Conservation (phyloP, 768 basidiomycete genomes). For the Arthromyces matolae region DNA sequence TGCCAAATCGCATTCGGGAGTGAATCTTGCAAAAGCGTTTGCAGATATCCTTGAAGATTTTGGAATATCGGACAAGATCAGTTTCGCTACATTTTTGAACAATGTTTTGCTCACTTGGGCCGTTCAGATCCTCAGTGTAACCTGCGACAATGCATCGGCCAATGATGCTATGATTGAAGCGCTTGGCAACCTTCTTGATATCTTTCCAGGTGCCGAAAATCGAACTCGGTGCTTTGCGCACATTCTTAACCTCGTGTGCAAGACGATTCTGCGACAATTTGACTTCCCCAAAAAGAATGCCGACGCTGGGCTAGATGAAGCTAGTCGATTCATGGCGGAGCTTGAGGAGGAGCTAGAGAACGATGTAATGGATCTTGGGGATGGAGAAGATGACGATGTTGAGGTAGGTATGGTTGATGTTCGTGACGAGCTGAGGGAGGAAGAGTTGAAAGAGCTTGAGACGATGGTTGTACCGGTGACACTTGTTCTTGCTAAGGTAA, state of each 20-base stretch:
- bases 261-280: conserved; percentile 28
- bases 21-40: conserved; percentile 31
- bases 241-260: conserved; percentile 34
- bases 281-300: conserved; percentile 20
- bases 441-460: conserved; percentile 12
- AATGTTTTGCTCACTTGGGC: too few relatives aligned
- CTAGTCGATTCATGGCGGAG: not conserved
- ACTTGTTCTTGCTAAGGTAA: conserved; percentile 24
- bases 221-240: conserved; percentile 35
- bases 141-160: conserved; percentile 31
- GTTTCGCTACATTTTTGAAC: too few relatives aligned
- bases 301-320: not conserved
- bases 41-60: conserved; percentile 30
- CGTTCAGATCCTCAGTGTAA: conserved; percentile 32
- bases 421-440: conserved; percentile 10
- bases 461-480: conserved; percentile 14
- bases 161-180: conserved; percentile 33
- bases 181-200: conserved; percentile 18
- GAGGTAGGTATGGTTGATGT: conserved; percentile 9
- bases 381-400: conserved; percentile 9
- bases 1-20: conserved; percentile 29
- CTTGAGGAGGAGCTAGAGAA: not conserved
- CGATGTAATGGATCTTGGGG: conserved; percentile 17
- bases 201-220: conserved; percentile 22
- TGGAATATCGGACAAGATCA: conserved; percentile 9